phyloP scores from a whole-genome alignment of 352 stramenopile species.

The Discostella stelligera region DNA sequence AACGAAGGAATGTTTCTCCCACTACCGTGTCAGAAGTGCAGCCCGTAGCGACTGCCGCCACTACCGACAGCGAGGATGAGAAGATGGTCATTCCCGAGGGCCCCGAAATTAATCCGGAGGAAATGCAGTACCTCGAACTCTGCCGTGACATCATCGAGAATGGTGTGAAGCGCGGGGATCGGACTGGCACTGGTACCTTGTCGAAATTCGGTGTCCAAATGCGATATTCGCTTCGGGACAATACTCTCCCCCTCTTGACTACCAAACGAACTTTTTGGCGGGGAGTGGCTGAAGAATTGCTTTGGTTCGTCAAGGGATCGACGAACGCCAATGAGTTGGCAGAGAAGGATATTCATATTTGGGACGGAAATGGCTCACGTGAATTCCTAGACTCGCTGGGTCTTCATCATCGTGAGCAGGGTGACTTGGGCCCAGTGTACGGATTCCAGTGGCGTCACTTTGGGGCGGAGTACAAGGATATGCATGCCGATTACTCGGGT shows the following conservation, averaged over 20 bases:
- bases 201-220: conserved; percentile 98
- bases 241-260: conserved; percentile 95
- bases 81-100: conserved; percentile 33
- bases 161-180: conserved; percentile 91
- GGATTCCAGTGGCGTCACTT: conserved; percentile 99
- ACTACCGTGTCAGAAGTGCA: conserved; percentile 17
- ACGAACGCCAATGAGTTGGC: conserved; percentile 94
- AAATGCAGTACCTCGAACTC: conserved; percentile 91
- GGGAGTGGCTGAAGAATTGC: conserved; percentile 97
- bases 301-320: conserved; percentile 98
- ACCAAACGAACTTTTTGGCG: conserved; percentile 99
- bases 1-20: conserved; percentile 5
- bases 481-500: conserved; percentile 97
- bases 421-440: conserved; percentile 92
- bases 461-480: conserved; percentile 96
- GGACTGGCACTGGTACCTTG: conserved; percentile 97
- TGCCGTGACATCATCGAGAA: conserved; percentile 95
- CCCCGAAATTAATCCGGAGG: conserved; percentile 81
- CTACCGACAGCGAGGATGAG: background rate
- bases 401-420: conserved; percentile 91
- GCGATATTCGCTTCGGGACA: conserved; percentile 91
- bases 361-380: conserved; percentile 98
- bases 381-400: conserved; percentile 87
- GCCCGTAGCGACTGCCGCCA: conserved; percentile 19
- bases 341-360: conserved; percentile 99